Evolutionary conservation across 225 moss, liverwort and hornwort species (phyloP).

Genomic region (Thuidium tamariscinum): DNA sequence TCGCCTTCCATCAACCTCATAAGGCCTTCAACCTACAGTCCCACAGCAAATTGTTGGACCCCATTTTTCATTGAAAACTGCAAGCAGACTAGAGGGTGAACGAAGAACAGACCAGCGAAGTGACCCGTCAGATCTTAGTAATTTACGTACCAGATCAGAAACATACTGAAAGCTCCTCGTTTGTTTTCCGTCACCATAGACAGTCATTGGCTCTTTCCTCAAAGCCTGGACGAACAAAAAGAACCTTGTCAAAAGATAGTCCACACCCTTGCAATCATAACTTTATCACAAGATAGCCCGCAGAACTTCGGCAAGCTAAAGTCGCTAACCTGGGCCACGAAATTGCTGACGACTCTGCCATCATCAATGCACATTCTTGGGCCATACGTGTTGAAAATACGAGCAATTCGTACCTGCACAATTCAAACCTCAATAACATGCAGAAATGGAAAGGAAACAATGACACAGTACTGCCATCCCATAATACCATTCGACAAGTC

Average conservation of each 20-base stretch:
- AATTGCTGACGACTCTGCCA: slow-evolving; percentile 48
- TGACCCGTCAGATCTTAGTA: not conserved
- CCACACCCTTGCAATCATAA: not conserved
- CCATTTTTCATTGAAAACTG: not conserved
- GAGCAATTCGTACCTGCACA: slow-evolving; percentile 34
- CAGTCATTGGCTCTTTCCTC: slow-evolving; percentile 50
- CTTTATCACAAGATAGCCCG: not conserved
- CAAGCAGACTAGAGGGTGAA: not conserved
- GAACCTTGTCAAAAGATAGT: not conserved
- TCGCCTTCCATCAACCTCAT: slow-evolving; percentile 49
- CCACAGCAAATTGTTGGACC: not conserved
- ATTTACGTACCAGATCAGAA: slow-evolving; percentile 29
- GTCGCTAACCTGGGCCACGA: slow-evolving; percentile 33
- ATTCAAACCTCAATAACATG: not conserved
- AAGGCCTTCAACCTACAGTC: slow-evolving; percentile 40
- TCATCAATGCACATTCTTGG: slow-evolving; percentile 59
- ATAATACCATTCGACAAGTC: not conserved
- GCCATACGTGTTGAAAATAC: slow-evolving; percentile 46
- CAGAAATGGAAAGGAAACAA: not conserved
- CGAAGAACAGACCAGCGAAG: not conserved
- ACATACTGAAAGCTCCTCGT: slow-evolving; percentile 46
- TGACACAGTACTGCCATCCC: not conserved
- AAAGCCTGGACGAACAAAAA: slow-evolving; percentile 12
- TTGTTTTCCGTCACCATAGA: slow-evolving; percentile 51
- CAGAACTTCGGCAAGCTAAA: not conserved